Base-by-base conservation (phyloP, 345 rosid genomes). In the Boechera stricta region DNA sequence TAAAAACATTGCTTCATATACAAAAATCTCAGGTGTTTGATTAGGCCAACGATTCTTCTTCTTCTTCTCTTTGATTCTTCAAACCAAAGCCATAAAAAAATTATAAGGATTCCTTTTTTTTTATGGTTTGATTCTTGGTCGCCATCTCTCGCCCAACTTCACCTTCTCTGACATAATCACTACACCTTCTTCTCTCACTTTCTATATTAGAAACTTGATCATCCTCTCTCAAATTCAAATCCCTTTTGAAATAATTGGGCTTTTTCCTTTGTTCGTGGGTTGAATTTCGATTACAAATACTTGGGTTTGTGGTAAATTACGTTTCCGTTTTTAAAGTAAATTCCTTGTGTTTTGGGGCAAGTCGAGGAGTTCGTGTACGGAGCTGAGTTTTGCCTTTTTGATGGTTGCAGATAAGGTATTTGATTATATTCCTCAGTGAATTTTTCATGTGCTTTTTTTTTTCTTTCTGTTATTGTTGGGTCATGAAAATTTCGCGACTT, bases 71-170 rank as follows among this genome's bases (percentile, higher is more conserved):
- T 83, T 86, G 53, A 67, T 79, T 75, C 97, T 89, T 93, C 71
- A 57, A 61, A 82, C 75, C 86, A 74, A 89, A 91, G 93, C 83
- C 84, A 62, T 32, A 41, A 5, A 24, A 24, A 45, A 12, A 5
- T 31, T 41, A 61, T 2, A 65, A 72, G 33, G 31, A 58, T 66
- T 59, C 48, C 16, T 66, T 67, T 72, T 75, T 21, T 12, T 33
- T 58, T 60, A 58, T 60, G 69, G 81, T 86, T 81, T 81, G 90
- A 91, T 91, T 87, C 83, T 87, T 82, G 94, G 97, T 94, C 94
- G 85, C 93, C 97, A 82, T 89, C 98, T 81, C 83, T 80, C 81
- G 84, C 90, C 89, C 89, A 79, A 82, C 86, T 80, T 86, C 93
- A 88, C 91, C 96, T 82, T 89, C 91, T 56, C 85, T 73, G 81